Conservation (phyloP, 2,329 filamentous ascomycete genomes). For the Ceratocystis cubensis region DNA sequence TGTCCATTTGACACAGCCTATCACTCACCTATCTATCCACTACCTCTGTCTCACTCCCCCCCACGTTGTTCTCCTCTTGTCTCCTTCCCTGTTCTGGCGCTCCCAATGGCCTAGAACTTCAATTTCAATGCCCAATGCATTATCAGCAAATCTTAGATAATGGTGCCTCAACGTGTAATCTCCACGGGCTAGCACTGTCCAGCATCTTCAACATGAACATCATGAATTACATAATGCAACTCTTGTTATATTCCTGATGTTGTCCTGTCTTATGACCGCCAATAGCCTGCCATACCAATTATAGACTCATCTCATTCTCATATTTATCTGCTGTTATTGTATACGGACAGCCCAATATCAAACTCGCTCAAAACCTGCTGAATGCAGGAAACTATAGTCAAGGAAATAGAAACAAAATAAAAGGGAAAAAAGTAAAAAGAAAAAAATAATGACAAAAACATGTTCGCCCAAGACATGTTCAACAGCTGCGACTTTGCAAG, state of each 20-base stretch:
- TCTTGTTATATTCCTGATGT: not conserved
- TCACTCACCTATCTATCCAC: no score
- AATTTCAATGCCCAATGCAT: no score
- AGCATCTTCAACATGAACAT: no score
- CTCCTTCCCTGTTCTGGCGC: no score
- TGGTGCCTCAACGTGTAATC: no score
- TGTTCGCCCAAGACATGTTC: not conserved
- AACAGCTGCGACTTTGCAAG: no score
- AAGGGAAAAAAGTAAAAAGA: not conserved
- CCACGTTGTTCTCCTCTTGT: no score
- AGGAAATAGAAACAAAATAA: constrained; percentile 10
- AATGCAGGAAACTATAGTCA: constrained; percentile 9
- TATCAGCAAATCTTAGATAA: no score
- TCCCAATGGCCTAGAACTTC: no score
- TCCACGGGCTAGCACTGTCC: no score
- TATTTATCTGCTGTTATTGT: constrained; percentile 7
- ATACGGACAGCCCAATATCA: constrained; percentile 4
- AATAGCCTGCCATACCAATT: not conserved
- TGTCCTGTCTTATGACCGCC: not conserved
- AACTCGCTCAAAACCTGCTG: not conserved
- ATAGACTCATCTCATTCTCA: not conserved
- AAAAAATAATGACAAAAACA: not conserved
- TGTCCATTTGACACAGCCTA: no score
- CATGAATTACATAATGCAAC: not conserved
- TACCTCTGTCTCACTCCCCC: no score